Percentiles rank a stretch among this genome's conserved stretches.
Conservation (phyloP, 2,329 filamentous ascomycete genomes). For the Pseudogymnoascus sp. region DNA sequence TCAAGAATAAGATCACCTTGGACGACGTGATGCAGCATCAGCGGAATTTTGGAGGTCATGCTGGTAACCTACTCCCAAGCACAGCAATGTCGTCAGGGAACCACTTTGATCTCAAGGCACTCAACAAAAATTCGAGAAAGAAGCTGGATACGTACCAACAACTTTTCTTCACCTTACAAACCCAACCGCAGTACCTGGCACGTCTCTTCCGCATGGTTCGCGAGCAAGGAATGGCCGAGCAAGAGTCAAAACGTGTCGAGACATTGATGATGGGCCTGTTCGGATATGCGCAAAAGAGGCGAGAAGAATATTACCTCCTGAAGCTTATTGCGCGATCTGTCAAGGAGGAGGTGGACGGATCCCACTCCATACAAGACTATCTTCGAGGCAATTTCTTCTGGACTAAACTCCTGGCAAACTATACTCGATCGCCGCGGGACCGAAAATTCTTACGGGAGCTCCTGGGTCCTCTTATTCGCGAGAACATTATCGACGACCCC, state of each 20-base stretch:
- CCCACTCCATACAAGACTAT: conserved; percentile 71
- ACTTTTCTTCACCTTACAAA: conserved; percentile 94
- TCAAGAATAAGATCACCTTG: conserved; percentile 99
- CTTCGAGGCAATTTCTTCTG: conserved; percentile 88
- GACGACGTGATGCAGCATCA: conserved; percentile 97
- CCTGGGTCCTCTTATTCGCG: conserved; percentile 74
- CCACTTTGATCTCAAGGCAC: conserved; percentile 89
- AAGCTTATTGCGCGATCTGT: conserved; percentile 79
- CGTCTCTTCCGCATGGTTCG: conserved; percentile 77
- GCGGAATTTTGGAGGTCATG: conserved; percentile 87
- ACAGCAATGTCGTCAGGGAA: conserved; percentile 82
- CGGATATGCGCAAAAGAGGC: conserved; percentile 90
- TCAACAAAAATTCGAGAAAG: conserved; percentile 92
- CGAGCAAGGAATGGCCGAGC: conserved; percentile 77
- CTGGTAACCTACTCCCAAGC: conserved; percentile 77
- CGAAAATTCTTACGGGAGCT: conserved; percentile 86
- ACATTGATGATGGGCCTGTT: conserved; percentile 94
- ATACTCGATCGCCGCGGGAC: conserved; percentile 83
- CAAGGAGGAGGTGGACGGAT: conserved; percentile 74
- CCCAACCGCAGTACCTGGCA: conserved; percentile 89
- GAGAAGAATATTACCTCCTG: conserved; percentile 93
- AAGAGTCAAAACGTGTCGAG: conserved; percentile 87
- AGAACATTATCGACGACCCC: conserved; percentile 88
- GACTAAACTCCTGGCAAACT: conserved; percentile 76
- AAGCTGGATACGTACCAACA: conserved; percentile 97